Conservation (phyloP, 2,329 filamentous ascomycete species). For the Botrytis tulipae region DNA sequence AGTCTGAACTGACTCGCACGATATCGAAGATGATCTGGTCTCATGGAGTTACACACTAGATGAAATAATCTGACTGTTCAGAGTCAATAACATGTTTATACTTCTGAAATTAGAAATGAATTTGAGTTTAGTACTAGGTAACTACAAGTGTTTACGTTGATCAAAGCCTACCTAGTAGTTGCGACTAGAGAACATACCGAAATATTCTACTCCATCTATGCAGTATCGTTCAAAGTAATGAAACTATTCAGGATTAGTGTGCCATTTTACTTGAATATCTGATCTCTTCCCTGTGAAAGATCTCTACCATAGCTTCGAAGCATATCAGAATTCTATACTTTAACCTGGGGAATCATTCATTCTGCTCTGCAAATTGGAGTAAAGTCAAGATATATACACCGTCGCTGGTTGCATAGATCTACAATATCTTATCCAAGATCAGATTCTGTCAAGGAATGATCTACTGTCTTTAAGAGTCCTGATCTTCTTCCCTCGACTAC, state of each 20-base stretch:
- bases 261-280: not conserved
- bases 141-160: not conserved
- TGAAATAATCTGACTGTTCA: not conserved
- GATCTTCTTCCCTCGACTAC: not conserved
- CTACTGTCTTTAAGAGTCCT: not conserved
- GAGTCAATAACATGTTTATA: fast-evolving
- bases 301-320: not conserved
- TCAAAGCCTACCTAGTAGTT: not conserved
- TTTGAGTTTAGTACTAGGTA: not conserved
- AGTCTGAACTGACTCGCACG: not conserved
- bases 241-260: not conserved
- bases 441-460: not conserved
- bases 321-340: not conserved
- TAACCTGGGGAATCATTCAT: not conserved
- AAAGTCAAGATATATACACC: not conserved
- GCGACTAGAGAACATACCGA: not conserved
- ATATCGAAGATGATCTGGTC: not conserved
- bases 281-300: fast-evolving
- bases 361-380: not conserved
- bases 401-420: not conserved
- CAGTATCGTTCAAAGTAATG: not conserved
- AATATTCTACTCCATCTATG: not conserved
- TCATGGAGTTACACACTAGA: not conserved
- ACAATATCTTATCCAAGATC: not conserved
- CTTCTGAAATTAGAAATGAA: not conserved